phyloP scores from a whole-genome alignment of 2,329 filamentous ascomycete species.

The Magnaporthiopsis rhizophila region DNA sequence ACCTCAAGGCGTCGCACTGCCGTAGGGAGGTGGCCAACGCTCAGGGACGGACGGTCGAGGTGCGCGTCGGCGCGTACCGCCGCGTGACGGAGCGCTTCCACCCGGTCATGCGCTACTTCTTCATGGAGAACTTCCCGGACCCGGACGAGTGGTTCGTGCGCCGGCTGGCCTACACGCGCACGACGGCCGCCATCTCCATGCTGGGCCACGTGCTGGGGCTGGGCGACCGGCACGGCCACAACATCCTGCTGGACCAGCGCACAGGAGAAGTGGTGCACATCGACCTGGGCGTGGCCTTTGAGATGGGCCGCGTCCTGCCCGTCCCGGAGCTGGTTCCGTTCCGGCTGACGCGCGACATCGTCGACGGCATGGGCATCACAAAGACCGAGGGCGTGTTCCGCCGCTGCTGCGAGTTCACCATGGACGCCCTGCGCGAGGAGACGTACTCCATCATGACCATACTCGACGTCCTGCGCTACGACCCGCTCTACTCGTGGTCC shows the following conservation, averaged over 20 bases:
- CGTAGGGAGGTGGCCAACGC: slow-evolving; percentile 71
- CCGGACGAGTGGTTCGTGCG: slow-evolving; percentile 94
- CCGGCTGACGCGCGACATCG: slow-evolving; percentile 84
- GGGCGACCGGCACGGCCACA: slow-evolving; percentile 92
- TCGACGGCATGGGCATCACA: slow-evolving; percentile 94
- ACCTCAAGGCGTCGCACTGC: slow-evolving; percentile 68
- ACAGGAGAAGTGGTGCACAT: slow-evolving; percentile 96
- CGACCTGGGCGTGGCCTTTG: slow-evolving; percentile 93
- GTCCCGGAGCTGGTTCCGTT: slow-evolving; percentile 96
- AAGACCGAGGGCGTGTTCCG: slow-evolving; percentile 94
- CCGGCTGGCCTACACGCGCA: slow-evolving; percentile 83
- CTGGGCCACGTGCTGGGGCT: slow-evolving; percentile 88
- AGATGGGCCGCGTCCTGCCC: slow-evolving; percentile 88
- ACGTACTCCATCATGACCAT: slow-evolving; percentile 98
- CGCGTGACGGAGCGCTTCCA: slow-evolving; percentile 76
- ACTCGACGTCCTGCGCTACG: slow-evolving; percentile 93
- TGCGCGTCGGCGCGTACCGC: slow-evolving; percentile 66
- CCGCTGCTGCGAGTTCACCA: slow-evolving; percentile 95
- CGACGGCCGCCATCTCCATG: slow-evolving; percentile 91
- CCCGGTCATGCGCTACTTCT: slow-evolving; percentile 93
- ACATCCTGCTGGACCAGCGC: slow-evolving; percentile 84
- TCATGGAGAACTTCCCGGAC: slow-evolving; percentile 88
- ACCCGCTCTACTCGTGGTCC: slow-evolving; percentile 94
- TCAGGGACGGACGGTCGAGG: slow-evolving; percentile 60
- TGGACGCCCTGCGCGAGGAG: slow-evolving; percentile 91